Conservation (phyloP, 805 yeast species). For the Yamadazyma tumulicola region DNA sequence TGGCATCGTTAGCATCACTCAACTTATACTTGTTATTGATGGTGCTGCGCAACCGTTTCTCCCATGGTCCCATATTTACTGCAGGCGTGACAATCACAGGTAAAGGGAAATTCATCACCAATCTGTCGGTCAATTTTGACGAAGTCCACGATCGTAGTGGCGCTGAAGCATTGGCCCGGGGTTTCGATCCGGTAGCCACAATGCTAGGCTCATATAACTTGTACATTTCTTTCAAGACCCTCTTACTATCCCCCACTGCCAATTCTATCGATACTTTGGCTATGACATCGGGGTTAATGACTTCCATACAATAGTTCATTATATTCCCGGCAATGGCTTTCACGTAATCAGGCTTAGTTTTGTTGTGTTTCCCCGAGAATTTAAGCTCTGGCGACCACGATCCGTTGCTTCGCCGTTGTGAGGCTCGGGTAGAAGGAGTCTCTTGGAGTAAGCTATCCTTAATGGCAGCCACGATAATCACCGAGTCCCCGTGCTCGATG, state of each 20-base stretch:
- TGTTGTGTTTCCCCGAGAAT: conserved; percentile 20
- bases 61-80: conserved; percentile 52
- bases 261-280: conserved; percentile 58
- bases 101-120: conserved; percentile 60
- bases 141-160: conserved; percentile 60
- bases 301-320: conserved; percentile 49
- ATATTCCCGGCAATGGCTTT: conserved; percentile 45
- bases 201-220: conserved; percentile 59
- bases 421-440: conserved; percentile 7
- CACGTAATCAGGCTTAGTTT: conserved; percentile 44
- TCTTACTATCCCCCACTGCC: conserved; percentile 55
- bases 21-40: conserved; percentile 13
- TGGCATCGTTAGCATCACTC: neutral
- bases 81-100: conserved; percentile 71
- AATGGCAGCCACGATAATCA: conserved; percentile 59
- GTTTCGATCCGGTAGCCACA: conserved; percentile 50
- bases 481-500: conserved; percentile 61
- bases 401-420: conserved; percentile 10
- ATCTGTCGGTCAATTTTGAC: conserved; percentile 58
- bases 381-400: conserved; percentile 15
- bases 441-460: conserved; percentile 6
- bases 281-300: conserved; percentile 43
- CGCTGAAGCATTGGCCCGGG: conserved; percentile 37
- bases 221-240: conserved; percentile 56
- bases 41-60: conserved; percentile 37